Evolutionary conservation across 2,329 filamentous ascomycete species (phyloP), one percentile per base, ranked within the genome.

Genomic region (Bipolaris victoriae): DNA sequence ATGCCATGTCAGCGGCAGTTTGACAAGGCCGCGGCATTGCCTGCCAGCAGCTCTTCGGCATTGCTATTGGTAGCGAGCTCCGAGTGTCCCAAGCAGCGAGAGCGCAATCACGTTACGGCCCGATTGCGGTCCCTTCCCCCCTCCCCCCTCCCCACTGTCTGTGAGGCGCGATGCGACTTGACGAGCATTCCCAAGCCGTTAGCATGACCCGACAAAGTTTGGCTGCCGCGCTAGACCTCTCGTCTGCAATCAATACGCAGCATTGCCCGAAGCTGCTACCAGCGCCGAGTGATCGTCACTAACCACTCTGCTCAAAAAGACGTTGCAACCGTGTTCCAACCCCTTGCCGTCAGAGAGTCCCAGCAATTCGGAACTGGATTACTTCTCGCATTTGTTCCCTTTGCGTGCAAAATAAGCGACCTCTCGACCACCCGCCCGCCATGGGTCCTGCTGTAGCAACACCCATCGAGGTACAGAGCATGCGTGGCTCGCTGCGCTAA

Each of bases 221-320:
- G 45, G 55, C 33, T 29, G 26, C 36, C 26, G 49, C 55, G 55
- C 55, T 57, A 57, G 36, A 57, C 44, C 37, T 49, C 44, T 40
- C 44, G 41, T 44, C 44, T 57, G 55, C 49, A 53, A 49, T 54
- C 49, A 37, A 45, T 45, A 57, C 37, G 22, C 55, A 53, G 44
- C 29, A 39, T 54, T 57, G 41, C 55, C 55, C 45, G 43, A 57
- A 53, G 44, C 35, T 41, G 55, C 49, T 44, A 18, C 33, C 44
- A 49, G 16, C 55, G 52, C 50, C 55, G 55, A 54, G 55, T 35
- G 55, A 57, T 57, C 55, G 55, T 37, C 50, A 43, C 33, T n/a
- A 29, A 49, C 37, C 52, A 53, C 39, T 54, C 45, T 48, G 26
- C 29, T 47, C 10, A 50, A 48, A 57, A 57, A 44, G 47, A 52